Base-by-base conservation (phyloP, 495 filamentous ascomycete genomes). In the Pseudoneurospora amorphoporcata region DNA sequence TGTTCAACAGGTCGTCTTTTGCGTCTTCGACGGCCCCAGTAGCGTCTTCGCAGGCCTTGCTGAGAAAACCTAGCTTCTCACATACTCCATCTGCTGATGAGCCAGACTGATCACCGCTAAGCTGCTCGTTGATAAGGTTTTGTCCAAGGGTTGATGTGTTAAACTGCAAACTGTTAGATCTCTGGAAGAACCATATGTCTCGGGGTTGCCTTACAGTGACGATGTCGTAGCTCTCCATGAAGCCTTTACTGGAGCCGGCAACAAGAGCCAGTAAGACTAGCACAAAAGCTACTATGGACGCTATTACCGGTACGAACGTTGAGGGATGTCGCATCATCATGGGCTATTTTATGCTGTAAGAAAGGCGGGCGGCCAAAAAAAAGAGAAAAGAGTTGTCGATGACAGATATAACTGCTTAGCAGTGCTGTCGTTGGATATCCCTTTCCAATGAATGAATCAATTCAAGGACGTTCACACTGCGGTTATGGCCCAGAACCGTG, bases 251-350 rank as follows among this genome's bases (percentile, higher is more conserved):
- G 9, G 85, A 82, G 40, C 92, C 92, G 4, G 92, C 90, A 74
- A 94, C 89, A 72, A 95, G 85, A 42, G 89, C 90, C 45, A 94
- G 81, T 74, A 93, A 82, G 16, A 85, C 85, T 42, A 95, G 82
- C 61, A 94, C 85, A 76, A 94, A 90, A 45, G 89, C 88, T 19
- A 84, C 86, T 38, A 90, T 65, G 29, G 53, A 65, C 1, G 53
- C 6, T 65, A 65, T 35, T 5, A 65, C 35, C 14, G 53, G 53
- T 7, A 65, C 53, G 29, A 65, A 35, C 0, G 53, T 35, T 0
- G 53, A 65, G 2, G 53, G 53, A 8, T 65, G 53, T 37, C 53
- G 53, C 53, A 65, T 35, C 2, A 35, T 61, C 2, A 4, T 4
- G 19, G n/a, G 2, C 4, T 14, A 45, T 61, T 12, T 1, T 17